Conservation (phyloP, 306 rosid genomes). For the Glycine tomentella region DNA sequence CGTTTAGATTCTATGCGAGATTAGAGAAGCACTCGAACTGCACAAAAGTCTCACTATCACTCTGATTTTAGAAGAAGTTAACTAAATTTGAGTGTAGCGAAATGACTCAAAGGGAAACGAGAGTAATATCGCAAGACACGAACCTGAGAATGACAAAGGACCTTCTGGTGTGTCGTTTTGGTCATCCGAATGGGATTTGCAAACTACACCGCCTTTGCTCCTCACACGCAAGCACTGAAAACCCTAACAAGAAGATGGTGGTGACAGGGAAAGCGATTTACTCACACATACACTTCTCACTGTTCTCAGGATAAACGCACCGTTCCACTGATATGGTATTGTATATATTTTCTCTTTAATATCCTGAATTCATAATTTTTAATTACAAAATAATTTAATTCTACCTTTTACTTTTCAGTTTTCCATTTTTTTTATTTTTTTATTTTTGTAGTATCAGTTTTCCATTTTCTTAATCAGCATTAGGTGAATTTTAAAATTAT, state of each 20-base stretch:
- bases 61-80: too few species aligned
- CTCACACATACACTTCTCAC: too few species aligned
- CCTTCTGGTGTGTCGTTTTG: neutral
- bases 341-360: too few species aligned
- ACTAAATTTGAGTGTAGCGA: too few species aligned
- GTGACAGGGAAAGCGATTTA: too few species aligned
- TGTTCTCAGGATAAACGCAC: neutral
- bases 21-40: constrained; percentile 7
- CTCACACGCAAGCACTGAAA: neutral
- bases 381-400: too few species aligned
- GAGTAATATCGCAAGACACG: neutral
- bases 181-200: neutral
- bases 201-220: neutral
- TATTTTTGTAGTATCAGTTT: too few species aligned
- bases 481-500: neutral
- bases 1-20: neutral
- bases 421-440: neutral
- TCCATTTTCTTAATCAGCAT: neutral
- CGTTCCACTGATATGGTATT: neutral
- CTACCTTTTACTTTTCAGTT: neutral
- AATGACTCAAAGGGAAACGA: neutral
- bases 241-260: constrained; percentile 6
- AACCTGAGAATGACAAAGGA: neutral
- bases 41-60: neutral
- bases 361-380: too few species aligned